phyloP scores from a whole-genome alignment of 2,329 filamentous ascomycete species.

The Moelleriella libera region DNA sequence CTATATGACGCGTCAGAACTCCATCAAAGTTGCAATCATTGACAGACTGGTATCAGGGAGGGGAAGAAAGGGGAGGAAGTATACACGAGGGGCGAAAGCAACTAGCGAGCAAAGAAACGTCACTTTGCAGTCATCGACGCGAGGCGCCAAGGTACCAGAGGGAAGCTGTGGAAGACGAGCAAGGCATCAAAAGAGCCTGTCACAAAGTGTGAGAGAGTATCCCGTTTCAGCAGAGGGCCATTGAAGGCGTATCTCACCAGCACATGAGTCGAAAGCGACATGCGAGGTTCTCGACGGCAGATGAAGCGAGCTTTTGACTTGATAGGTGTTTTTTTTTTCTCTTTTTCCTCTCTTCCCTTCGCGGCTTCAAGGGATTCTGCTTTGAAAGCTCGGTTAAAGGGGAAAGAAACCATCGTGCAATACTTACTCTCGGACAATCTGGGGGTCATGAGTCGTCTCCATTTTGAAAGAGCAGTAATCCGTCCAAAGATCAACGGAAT shows the following conservation, averaged over 20 bases:
- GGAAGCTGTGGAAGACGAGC: slow-evolving; percentile 22
- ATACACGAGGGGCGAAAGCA: slow-evolving; percentile 40
- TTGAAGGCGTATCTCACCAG: slow-evolving; percentile 62
- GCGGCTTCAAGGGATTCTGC: slow-evolving; percentile 25
- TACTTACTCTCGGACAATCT: slow-evolving; percentile 99
- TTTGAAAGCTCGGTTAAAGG: slow-evolving; percentile 44
- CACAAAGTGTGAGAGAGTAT: slow-evolving; percentile 52
- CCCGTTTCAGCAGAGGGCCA: slow-evolving; percentile 39
- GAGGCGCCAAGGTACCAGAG: slow-evolving; percentile 11
- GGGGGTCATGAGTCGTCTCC: slow-evolving; percentile 87
- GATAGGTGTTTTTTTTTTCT: slow-evolving; percentile 13
- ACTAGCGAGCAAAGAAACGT: slow-evolving; percentile 24
- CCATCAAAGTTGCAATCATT: not conserved
- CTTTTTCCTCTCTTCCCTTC: not conserved
- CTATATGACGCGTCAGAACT: slow-evolving; percentile 35
- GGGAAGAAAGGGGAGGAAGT: slow-evolving; percentile 28
- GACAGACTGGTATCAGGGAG: slow-evolving; percentile 3
- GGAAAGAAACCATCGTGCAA: slow-evolving; percentile 47
- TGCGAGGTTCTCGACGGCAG: slow-evolving; percentile 20
- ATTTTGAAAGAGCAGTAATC: slow-evolving; percentile 98
- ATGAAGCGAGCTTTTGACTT: slow-evolving; percentile 1
- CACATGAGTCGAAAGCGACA: slow-evolving; percentile 23
- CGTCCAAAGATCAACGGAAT: slow-evolving; percentile 92
- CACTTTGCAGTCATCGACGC: slow-evolving; percentile 13
- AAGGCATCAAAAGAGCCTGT: slow-evolving; percentile 42